Evolutionary conservation across 2,329 filamentous ascomycete species (phyloP).

Genomic region (Cercospora zeae-maydis): DNA sequence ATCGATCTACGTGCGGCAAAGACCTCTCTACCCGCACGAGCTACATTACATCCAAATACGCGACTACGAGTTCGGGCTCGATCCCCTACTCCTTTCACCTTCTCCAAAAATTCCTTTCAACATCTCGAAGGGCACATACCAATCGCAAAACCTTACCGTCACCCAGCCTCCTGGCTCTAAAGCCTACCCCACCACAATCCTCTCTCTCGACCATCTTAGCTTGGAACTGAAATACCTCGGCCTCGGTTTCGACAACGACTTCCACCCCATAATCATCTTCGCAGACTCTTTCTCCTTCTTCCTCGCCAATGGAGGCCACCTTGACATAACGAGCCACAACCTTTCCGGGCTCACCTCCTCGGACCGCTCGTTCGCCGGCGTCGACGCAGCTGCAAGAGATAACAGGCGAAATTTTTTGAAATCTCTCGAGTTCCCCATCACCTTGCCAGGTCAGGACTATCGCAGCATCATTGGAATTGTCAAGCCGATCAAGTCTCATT

Average conservation of each 20-base stretch:
- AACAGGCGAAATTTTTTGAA: background rate
- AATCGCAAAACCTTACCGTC: background rate
- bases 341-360: background rate
- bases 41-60: background rate
- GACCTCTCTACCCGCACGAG: background rate
- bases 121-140: background rate
- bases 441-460: background rate
- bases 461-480: background rate
- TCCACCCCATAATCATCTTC: background rate
- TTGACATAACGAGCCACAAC: background rate
- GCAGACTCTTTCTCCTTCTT: background rate
- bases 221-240: background rate
- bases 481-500: background rate
- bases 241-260: background rate
- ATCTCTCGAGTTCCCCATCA: background rate
- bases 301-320: background rate
- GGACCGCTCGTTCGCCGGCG: background rate
- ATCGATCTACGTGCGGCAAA: background rate
- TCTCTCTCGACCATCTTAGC: background rate
- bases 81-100: background rate
- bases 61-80: background rate
- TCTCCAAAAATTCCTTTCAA: background rate
- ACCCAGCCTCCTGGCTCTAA: background rate
- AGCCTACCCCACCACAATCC: background rate
- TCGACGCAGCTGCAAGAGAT: background rate